These are phyloP conservation scores for Aspergillus sclerotiicarbonarius DNA, from an alignment of 495 filamentous ascomycete species.

Conservation along the genomic window DNA sequence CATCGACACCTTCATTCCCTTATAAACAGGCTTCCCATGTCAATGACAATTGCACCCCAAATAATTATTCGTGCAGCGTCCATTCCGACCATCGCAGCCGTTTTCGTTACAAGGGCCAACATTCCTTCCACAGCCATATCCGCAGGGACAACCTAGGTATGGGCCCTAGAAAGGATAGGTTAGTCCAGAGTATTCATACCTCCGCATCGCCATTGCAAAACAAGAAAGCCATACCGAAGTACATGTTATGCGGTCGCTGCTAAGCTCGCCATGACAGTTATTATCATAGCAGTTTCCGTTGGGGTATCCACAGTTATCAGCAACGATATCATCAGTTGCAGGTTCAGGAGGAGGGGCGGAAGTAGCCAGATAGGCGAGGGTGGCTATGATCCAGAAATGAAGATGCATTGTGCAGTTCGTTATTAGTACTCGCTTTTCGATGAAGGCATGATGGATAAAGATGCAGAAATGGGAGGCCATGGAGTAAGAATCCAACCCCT, in stretches of 20 bases:
- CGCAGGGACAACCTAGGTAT: slow-evolving; percentile 10
- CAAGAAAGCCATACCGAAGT: slow-evolving; percentile 1
- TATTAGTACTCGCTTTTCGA: neutral
- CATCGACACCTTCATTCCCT: no score
- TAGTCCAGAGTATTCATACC: neutral
- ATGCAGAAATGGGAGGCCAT: neutral
- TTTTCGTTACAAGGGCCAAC: slow-evolving; percentile 8
- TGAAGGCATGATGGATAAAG: neutral
- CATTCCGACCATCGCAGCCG: slow-evolving; percentile 5
- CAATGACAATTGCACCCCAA: neutral
- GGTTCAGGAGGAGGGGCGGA: slow-evolving; percentile 2
- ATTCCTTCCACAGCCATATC: slow-evolving; percentile 11
- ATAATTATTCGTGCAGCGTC: slow-evolving; percentile 4
- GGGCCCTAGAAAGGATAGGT: neutral
- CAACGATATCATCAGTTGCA: neutral
- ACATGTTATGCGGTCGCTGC: slow-evolving; percentile 4
- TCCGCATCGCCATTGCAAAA: neutral
- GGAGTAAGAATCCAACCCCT: neutral
- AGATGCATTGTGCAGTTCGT: neutral
- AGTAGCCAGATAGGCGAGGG: slow-evolving; percentile 2
- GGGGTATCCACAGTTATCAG: slow-evolving; percentile 1
- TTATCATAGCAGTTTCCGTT: slow-evolving; percentile 16
- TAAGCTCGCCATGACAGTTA: slow-evolving; percentile 13
- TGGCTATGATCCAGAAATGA: neutral
- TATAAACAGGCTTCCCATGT: no score